phyloP scores from a whole-genome alignment of 2,329 filamentous ascomycete species.

The Lachnellula suecica region DNA sequence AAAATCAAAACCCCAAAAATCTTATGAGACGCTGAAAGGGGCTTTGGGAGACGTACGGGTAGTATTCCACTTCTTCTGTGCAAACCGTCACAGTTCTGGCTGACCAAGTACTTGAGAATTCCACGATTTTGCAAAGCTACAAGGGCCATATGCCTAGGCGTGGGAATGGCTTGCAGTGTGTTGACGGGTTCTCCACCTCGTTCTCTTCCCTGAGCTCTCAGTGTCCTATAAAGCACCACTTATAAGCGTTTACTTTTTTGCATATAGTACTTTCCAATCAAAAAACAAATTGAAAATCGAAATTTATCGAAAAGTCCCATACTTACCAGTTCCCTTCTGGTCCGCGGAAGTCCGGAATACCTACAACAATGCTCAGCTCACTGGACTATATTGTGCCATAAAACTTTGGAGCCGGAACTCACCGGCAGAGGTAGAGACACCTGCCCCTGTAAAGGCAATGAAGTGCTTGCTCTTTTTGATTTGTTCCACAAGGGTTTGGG shows the following conservation, averaged over 20 bases:
- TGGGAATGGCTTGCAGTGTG: constrained; percentile 45
- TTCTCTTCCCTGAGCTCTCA: constrained; percentile 41
- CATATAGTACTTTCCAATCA: too few relatives aligned
- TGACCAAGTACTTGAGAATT: constrained; percentile 43
- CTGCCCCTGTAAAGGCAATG: constrained; percentile 47
- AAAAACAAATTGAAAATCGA: too few relatives aligned
- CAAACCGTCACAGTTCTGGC: constrained; percentile 46
- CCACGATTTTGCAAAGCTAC: constrained; percentile 42
- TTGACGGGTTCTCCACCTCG: constrained; percentile 33
- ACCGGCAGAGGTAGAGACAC: constrained; percentile 47
- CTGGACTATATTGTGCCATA: neutral
- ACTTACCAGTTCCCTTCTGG: constrained; percentile 46
- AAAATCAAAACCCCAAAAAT: neutral
- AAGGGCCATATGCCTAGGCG: constrained; percentile 46
- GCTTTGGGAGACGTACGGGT: constrained; percentile 39
- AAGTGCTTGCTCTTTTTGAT: constrained; percentile 45
- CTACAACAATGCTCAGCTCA: constrained; percentile 21
- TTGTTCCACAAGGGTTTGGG: constrained; percentile 34
- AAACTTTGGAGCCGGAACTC: neutral
- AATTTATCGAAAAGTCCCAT: too few relatives aligned
- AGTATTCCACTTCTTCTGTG: constrained; percentile 46
- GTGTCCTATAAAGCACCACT: too few relatives aligned
- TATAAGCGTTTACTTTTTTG: too few relatives aligned
- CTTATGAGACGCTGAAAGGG: neutral
- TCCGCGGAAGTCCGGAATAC: constrained; percentile 48